phyloP scores from a whole-genome alignment of 2,329 filamentous ascomycete species.

The Dryadomyces quercus-mongolicae region DNA sequence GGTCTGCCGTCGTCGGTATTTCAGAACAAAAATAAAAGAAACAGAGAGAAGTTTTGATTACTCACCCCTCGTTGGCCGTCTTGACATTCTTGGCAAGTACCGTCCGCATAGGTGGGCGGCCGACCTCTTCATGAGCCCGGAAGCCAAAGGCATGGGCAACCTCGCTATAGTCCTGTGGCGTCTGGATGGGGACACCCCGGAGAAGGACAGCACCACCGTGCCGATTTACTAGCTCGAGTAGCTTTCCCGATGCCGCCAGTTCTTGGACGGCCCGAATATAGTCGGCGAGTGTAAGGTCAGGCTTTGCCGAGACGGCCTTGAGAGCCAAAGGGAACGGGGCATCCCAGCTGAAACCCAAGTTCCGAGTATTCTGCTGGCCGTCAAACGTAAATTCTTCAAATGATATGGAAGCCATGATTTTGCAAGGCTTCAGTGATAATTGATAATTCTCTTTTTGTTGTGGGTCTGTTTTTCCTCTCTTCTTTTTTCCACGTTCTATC shows the following conservation, averaged over 20 bases:
- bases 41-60: not conserved
- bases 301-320: not conserved
- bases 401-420: not conserved
- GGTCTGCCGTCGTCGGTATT: slow-evolving; percentile 7
- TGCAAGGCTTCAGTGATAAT: not conserved
- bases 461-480: not conserved
- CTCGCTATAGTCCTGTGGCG: slow-evolving; percentile 14
- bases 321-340: slow-evolving; percentile 1
- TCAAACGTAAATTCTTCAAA: slow-evolving; percentile 2
- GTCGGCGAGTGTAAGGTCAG: not conserved
- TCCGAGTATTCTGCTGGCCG: not conserved
- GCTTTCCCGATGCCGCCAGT: not conserved
- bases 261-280: not conserved
- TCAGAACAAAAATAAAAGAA: not conserved
- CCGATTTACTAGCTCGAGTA: slow-evolving; percentile 3
- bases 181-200: slow-evolving; percentile 12
- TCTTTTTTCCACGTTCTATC: not conserved
- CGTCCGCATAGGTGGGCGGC: slow-evolving; percentile 15
- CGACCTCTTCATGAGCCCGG: slow-evolving; percentile 16
- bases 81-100: slow-evolving; percentile 16
- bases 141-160: slow-evolving; percentile 18
- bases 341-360: not conserved
- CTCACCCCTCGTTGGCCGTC: slow-evolving; percentile 16
- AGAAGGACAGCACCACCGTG: slow-evolving; percentile 15
- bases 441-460: too few relatives aligned